These are phyloP conservation scores for Verticillium longisporum DNA, from an alignment of 2,329 filamentous ascomycete species.

Conservation along the genomic window DNA sequence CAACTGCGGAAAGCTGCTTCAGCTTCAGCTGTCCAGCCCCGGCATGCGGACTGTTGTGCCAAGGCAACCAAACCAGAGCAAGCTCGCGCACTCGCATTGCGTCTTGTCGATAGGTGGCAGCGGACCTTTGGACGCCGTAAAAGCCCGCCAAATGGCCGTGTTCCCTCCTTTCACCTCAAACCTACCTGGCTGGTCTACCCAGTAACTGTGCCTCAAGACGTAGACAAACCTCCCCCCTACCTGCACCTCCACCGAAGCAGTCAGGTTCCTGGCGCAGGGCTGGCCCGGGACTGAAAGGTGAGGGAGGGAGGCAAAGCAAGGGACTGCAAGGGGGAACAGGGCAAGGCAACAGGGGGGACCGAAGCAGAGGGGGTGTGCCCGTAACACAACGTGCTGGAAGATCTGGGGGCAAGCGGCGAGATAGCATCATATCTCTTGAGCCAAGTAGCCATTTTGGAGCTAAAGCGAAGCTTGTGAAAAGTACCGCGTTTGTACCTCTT, in stretches of 20 bases:
- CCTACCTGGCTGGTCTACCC: neutral
- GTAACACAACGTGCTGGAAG: conserved; percentile 2
- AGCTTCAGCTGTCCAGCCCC: neutral
- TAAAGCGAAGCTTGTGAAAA: conserved; percentile 1
- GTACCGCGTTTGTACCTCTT: neutral
- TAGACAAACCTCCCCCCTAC: neutral
- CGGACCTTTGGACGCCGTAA: neutral
- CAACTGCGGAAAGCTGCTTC: neutral
- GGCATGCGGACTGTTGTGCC: neutral
- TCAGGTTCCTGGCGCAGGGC: neutral
- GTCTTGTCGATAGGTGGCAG: neutral
- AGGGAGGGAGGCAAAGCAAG: neutral
- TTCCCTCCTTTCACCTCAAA: neutral
- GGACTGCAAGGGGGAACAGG: neutral
- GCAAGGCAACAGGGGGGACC: neutral
- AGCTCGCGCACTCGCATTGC: neutral
- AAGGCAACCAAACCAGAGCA: neutral
- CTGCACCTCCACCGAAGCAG: neutral
- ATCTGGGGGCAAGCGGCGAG: conserved; percentile 1
- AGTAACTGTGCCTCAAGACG: neutral
- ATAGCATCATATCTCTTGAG: conserved; percentile 2
- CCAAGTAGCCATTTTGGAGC: neutral
- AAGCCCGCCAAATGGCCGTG: neutral
- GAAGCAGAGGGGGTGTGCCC: neutral
- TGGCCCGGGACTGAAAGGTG: neutral